These are phyloP conservation scores for Pyracantha coccinea DNA, from an alignment of 331 rosid species.

Conservation along the genomic window DNA sequence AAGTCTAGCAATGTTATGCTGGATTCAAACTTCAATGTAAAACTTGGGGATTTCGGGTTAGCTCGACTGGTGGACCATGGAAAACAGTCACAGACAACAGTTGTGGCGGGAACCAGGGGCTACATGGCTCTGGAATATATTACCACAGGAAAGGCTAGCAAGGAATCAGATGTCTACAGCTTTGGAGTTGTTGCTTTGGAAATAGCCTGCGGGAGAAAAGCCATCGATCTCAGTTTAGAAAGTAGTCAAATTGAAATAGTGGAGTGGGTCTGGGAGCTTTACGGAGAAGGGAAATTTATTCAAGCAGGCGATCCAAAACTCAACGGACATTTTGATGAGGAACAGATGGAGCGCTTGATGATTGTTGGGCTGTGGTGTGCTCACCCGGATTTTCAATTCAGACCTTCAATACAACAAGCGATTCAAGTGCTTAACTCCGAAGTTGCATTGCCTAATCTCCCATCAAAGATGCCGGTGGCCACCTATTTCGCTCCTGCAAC, in stretches of 20 bases:
- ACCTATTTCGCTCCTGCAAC: too few relatives aligned
- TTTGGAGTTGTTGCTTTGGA: conserved; percentile 3
- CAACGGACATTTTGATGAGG: neutral
- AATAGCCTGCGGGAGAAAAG: neutral
- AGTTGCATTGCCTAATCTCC: too few relatives aligned
- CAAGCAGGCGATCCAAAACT: neutral
- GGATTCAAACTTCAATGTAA: conserved; percentile 6
- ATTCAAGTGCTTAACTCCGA: neutral
- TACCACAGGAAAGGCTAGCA: neutral
- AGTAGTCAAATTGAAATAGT: neutral
- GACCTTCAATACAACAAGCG: conserved; percentile 4
- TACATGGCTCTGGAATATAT: neutral
- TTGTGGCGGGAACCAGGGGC: neutral
- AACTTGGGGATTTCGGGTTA: conserved; percentile 5
- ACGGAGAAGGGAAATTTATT: neutral
- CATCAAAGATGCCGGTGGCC: too few relatives aligned
- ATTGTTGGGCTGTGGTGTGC: conserved; percentile 17
- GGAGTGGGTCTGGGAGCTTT: conserved; percentile 1
- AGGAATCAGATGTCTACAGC: neutral
- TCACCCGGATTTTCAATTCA: conserved; percentile 1
- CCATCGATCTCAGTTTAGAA: neutral
- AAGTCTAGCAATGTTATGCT: conserved; percentile 13
- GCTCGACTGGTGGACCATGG: neutral
- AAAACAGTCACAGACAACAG: neutral
- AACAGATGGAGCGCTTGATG: neutral